Conservation (phyloP, 208 protist species). For the Vickermania spadyakhi region DNA sequence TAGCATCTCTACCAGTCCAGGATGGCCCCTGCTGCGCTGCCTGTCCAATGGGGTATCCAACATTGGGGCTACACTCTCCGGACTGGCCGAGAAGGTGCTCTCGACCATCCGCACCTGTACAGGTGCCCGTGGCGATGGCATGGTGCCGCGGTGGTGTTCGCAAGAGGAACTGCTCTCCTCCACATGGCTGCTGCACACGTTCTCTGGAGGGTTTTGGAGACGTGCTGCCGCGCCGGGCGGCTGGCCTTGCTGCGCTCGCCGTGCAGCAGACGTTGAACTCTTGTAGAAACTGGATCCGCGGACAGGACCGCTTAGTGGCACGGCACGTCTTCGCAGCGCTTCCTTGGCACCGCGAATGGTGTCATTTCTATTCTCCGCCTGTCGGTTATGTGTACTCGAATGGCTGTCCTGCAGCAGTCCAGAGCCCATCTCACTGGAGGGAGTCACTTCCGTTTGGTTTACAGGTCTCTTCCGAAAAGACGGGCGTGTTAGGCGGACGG, state of each 20-base stretch:
- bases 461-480: neutral
- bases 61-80: neutral
- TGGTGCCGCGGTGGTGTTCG: neutral
- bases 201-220: neutral
- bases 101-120: neutral
- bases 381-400: neutral
- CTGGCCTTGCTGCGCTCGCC: neutral
- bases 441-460: neutral
- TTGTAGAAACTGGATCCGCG: neutral
- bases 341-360: neutral
- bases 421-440: neutral
- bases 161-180: neutral
- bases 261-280: no score
- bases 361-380: neutral
- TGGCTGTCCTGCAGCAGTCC: neutral
- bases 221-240: neutral
- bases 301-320: neutral
- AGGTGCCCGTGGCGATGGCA: neutral
- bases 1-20: neutral
- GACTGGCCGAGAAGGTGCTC: neutral
- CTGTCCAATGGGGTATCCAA: neutral
- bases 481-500: neutral
- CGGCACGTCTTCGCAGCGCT: neutral
- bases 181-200: neutral
- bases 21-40: neutral